Conservation (phyloP, 2,329 filamentous ascomycete species). For the Metarhizium sp. region DNA sequence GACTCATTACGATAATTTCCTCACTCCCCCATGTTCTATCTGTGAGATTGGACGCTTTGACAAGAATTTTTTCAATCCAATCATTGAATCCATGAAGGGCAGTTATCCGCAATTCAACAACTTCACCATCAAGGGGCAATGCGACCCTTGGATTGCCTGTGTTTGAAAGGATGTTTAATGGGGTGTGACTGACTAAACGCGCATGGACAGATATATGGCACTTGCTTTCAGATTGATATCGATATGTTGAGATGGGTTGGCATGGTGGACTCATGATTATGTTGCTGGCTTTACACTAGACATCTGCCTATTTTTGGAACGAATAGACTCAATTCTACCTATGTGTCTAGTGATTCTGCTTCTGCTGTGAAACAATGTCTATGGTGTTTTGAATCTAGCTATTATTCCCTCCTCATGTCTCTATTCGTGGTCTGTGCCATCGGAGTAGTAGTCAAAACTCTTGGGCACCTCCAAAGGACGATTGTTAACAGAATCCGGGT, state of each 20-base stretch:
- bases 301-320: constrained; percentile 7
- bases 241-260: constrained; percentile 6
- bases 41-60: constrained; percentile 27
- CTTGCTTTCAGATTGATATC: background rate
- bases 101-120: constrained; percentile 29
- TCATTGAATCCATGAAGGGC: constrained; percentile 27
- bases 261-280: constrained; percentile 8
- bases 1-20: constrained; percentile 28
- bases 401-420: background rate
- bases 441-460: constrained; percentile 16
- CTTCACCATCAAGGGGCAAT: constrained; percentile 27
- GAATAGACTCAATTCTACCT: constrained; percentile 3
- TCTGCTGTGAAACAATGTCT: background rate
- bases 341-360: background rate
- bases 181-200: background rate
- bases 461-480: constrained; percentile 9
- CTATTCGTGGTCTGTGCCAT: constrained; percentile 6
- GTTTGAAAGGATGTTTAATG: constrained; percentile 9
- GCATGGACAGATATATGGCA: background rate
- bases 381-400: background rate
- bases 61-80: constrained; percentile 25
- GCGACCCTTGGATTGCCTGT: constrained; percentile 29
- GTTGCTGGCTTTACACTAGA: constrained; percentile 9
- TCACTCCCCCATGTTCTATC: constrained; percentile 24
- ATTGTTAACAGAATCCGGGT: constrained; percentile 12